Base-by-base conservation (phyloP, 129 eudicot species). In the Dittrichia graveolens region DNA sequence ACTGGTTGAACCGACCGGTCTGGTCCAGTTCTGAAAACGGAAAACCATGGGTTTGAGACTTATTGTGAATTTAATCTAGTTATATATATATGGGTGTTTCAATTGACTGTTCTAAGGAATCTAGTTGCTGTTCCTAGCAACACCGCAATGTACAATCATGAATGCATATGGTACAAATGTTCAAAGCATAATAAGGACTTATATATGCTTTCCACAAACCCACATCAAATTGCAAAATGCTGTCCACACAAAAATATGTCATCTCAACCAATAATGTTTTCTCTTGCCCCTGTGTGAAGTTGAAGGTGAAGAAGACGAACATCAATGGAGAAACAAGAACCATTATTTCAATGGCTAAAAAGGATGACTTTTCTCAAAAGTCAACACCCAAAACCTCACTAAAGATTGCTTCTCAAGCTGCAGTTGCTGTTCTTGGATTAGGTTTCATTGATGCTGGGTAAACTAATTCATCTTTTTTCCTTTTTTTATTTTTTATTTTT, bases 371-470 rank as follows among this genome's bases (percentile, higher is more conserved):
- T 49, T 72, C 87, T 39, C 75, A 78, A 72, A 69, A 59, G 39
- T 74, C 91, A 79, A 82, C 5, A 9, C 54, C 72, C 61, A 59
- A 60, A 56, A 72, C 62, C 14, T 75, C 89, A 71, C 13, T 82
- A 9, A 79, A 56, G 39, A 9, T 85, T 38, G 72, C 75, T 54
- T 81, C 89, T 79, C 93, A 89, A 64, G 86, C 85, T 71, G 86
- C 77, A 35, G 52, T 83, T 73, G 89, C 87, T 37, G 82, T 92
- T 42, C 74, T 92, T 41, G 93, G 89, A 44, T 71, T 92, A 41
- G 97, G 97, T 31, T 92, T 92, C 84, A 77, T 92, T 37, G 97
- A 92, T 88, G 97, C 97, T 3, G 97, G 97, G 97, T 92, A 83
- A 78, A 18, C 4, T 90, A 81, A 48, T 45, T 5, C 37, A 3